Evolutionary conservation across 2,329 filamentous ascomycete genomes (phyloP).

Genomic region (Fusarium falciforme): DNA sequence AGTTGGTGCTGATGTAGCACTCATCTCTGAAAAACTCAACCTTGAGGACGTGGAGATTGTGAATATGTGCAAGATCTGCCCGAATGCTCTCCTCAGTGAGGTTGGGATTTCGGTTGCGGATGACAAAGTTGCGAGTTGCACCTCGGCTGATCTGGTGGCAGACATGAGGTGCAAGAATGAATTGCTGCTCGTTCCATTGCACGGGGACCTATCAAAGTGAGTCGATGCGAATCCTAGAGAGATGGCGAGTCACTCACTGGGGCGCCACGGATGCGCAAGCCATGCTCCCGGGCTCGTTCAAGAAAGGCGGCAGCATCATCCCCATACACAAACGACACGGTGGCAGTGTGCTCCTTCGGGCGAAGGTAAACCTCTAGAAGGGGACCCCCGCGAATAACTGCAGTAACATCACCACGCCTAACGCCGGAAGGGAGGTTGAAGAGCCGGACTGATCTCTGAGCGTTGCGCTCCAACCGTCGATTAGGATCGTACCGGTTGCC

Average conservation of each 20-base stretch:
- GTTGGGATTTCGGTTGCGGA: slow-evolving; percentile 67
- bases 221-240: background rate
- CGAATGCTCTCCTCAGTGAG: slow-evolving; percentile 74
- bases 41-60: slow-evolving; percentile 78
- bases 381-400: slow-evolving; percentile 75
- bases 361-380: slow-evolving; percentile 77
- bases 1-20: slow-evolving; percentile 80
- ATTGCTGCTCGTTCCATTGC: slow-evolving; percentile 78
- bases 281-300: slow-evolving; percentile 71
- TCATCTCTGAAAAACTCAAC: slow-evolving; percentile 69
- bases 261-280: slow-evolving; percentile 76
- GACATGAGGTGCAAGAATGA: slow-evolving; percentile 71
- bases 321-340: slow-evolving; percentile 76
- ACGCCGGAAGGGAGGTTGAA: slow-evolving; percentile 70
- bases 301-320: slow-evolving; percentile 73
- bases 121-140: slow-evolving; percentile 79
- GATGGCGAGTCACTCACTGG: slow-evolving; percentile 61
- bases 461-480: slow-evolving; percentile 48
- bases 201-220: slow-evolving; percentile 68
- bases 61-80: slow-evolving; percentile 83
- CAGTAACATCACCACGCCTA: slow-evolving; percentile 74
- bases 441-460: slow-evolving; percentile 70
- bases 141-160: slow-evolving; percentile 72
- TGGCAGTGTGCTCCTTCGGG: slow-evolving; percentile 67
- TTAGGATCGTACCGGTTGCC: background rate